Base-by-base conservation (phyloP, 345 rosid genomes). In the Toxicodendron radicans region DNA sequence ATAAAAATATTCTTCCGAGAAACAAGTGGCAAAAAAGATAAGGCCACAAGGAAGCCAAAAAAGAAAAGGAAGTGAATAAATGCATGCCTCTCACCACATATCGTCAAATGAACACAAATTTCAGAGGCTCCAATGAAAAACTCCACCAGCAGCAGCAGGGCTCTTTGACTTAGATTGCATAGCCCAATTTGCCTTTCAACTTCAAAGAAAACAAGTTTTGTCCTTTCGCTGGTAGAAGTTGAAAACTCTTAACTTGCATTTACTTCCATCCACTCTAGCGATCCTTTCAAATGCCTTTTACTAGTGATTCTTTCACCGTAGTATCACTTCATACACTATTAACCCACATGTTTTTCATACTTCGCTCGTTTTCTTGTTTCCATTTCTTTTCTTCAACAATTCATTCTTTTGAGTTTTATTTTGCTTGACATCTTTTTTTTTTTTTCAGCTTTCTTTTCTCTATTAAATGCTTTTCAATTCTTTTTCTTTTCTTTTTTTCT, bases 81-180 rank as follows among this genome's bases (percentile, higher is more conserved):
- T 7, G 43, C 43, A 79, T 74, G 79, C 87, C 81, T 85, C 91
- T 88, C 89, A 79, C 88, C 83, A 76, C 75, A 75, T 81, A 81
- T 79, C 63, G 80, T 76, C n/a, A 69, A 81, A 72, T 46, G 71
- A 80, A 74, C 76, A 83, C 14, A 82, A 45, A 76, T 74, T 70
- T 74, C 68, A 21, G 81, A 72, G 70, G 79, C 80, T 69, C 78
- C 84, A 78, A 72, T 74, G 82, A 80, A 72, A 78, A 75, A 72
- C 84, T 73, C 71, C 78, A 79, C 18, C 87, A 83, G 73, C 83
- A 73, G 74, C 74, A 82, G 69, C 51, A 81, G 80, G 72, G 76
- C 87, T 81, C 80, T 70, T 85, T 80, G 51, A 76, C 71, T 77
- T 75, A 80, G 77, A 72, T 77, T 61, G 80, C 80, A 80, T 67